phyloP scores from a whole-genome alignment of 1,284 basidiomycete genomes.

The Mycosarcoma mackinlayi region DNA sequence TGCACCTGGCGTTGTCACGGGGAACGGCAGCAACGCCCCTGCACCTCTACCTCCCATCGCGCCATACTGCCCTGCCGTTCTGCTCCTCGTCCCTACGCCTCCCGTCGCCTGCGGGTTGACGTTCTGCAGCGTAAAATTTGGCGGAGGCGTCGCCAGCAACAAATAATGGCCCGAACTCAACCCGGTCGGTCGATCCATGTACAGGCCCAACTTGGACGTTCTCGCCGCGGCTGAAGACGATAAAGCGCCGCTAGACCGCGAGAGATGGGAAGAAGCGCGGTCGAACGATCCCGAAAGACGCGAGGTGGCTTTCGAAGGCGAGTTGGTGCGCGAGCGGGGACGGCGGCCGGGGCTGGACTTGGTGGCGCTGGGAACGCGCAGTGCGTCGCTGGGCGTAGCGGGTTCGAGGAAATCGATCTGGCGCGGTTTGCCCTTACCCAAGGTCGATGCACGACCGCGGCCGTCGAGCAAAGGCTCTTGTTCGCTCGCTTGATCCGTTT shows the following conservation, averaged over 20 bases:
- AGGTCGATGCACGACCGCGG: not conserved
- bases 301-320: slow-evolving; percentile 16
- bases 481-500: slow-evolving; percentile 7
- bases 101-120: slow-evolving; percentile 8
- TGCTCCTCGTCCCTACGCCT: not conserved
- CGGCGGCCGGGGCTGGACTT: slow-evolving; percentile 7
- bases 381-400: slow-evolving; percentile 17
- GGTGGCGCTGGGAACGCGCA: slow-evolving; percentile 19
- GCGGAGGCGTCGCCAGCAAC: slow-evolving; percentile 36
- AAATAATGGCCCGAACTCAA: slow-evolving; percentile 45
- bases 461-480: slow-evolving; percentile 11
- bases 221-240: slow-evolving; percentile 9
- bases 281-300: slow-evolving; percentile 34
- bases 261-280: slow-evolving; percentile 16
- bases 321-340: slow-evolving; percentile 39
- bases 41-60: slow-evolving; percentile 7
- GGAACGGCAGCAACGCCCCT: slow-evolving; percentile 17
- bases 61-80: slow-evolving; percentile 12
- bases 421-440: not conserved
- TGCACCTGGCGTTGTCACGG: slow-evolving; percentile 10
- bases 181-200: slow-evolving; percentile 38
- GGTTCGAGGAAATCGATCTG: slow-evolving; percentile 24
- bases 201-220: slow-evolving; percentile 39
- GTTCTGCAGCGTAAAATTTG: slow-evolving; percentile 17
- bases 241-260: slow-evolving; percentile 30